Base-by-base conservation (phyloP, 768 basidiomycete genomes). In the Piloderma croceum region DNA sequence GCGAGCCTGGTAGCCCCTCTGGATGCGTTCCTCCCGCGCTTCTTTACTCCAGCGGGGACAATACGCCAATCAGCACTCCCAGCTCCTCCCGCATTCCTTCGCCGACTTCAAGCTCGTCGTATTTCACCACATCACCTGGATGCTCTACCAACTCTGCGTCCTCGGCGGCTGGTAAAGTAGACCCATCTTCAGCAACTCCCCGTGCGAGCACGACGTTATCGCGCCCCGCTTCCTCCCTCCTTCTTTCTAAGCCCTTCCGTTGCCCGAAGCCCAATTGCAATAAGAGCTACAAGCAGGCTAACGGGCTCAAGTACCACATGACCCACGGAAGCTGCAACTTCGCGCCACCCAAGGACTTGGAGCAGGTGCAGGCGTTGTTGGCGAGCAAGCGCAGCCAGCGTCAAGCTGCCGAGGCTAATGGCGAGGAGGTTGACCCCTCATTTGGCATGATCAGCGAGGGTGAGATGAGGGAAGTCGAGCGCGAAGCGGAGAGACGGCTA, bases 241-340 rank as follows among this genome's bases (percentile, higher is more conserved):
- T 87, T 27, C 65, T 85, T 36, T 79, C 78, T 43, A 92, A 92
- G 62, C 89, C 90, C 3, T 93, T 91, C 77, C 74, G 79, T 34
- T 97, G 92, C 69, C 92, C 92, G 7, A 93, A 93, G 60, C 81
- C 88, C 1, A 90, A 91, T 48, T 97, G 92, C 70, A 90, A 88
- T 68, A 97, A 97, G 72, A 77, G 77, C 38, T 96, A 94, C 71
- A 94, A 94, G 70, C 91, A 94, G 63, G 89, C 89, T 31, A 67
- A 68, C 54, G 81, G 92, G 9, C 71, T 97, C 53, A 94, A 96
- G 69, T 92, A 93, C 64, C 90, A 93, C 62, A 82, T 90, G 72
- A 87, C 84, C 7, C 90, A 90, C 57, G 90, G 92, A 7, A 83
- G 82, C 47, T 97, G 92, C 63, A 91, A 90, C 60, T 94, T 91